phyloP scores from a whole-genome alignment of 2,329 filamentous ascomycete species.

The Penicillium sp. region DNA sequence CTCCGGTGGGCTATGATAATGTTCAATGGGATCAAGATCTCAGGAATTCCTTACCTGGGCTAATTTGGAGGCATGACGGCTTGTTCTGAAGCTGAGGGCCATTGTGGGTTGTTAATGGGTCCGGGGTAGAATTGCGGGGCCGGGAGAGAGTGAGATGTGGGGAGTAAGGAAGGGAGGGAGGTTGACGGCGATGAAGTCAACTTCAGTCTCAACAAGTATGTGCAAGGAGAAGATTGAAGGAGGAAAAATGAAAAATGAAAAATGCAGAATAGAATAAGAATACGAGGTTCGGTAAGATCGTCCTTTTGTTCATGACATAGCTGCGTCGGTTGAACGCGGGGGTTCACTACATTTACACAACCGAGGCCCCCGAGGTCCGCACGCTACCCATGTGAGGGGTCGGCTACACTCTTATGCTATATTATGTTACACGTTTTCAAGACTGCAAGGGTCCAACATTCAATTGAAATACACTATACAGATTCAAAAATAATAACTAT shows the following conservation, averaged over 20 bases:
- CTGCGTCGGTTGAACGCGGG: slow-evolving; percentile 25
- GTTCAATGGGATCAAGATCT: neutral
- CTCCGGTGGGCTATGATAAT: neutral
- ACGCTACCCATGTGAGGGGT: neutral
- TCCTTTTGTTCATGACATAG: neutral
- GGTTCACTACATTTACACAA: neutral
- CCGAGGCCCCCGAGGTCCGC: neutral
- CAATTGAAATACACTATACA: neutral
- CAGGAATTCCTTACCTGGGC: slow-evolving; percentile 30
- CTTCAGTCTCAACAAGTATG: neutral
- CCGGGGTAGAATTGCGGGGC: slow-evolving; percentile 27
- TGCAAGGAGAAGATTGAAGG: neutral
- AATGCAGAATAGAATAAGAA: slow-evolving; percentile 3
- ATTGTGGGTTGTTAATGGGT: slow-evolving; percentile 25
- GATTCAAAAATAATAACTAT: neutral
- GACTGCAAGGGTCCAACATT: neutral
- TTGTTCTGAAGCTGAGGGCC: slow-evolving; percentile 39
- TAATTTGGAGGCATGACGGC: slow-evolving; percentile 40
- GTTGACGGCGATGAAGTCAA: neutral
- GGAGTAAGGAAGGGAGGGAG: neutral
- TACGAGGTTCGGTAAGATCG: slow-evolving; percentile 13
- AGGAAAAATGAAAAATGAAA: neutral
- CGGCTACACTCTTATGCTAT: neutral
- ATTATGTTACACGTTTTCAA: neutral
- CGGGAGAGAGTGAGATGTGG: slow-evolving; percentile 1